Evolutionary conservation across 2,329 filamentous ascomycete species (phyloP).

Genomic region (Tolypocladium tundrense): DNA sequence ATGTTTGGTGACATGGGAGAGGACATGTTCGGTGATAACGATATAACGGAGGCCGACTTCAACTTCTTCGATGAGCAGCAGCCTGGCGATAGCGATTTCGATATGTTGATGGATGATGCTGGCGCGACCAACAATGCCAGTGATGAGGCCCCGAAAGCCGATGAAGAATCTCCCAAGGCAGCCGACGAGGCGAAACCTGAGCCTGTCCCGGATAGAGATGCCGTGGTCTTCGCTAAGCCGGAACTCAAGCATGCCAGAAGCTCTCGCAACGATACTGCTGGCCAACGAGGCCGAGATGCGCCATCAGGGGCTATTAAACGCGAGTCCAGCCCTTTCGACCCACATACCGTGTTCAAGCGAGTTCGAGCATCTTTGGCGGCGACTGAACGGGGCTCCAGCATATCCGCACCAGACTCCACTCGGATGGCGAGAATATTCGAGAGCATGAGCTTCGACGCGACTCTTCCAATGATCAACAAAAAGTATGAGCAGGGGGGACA

Average conservation of each 20-base stretch:
- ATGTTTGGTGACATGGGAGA: slow-evolving; percentile 60
- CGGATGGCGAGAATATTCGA: slow-evolving; percentile 40
- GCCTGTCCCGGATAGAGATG: slow-evolving; percentile 12
- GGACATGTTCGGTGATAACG: slow-evolving; percentile 62
- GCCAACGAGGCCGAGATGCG: slow-evolving; percentile 19
- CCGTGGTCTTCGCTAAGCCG: slow-evolving; percentile 44
- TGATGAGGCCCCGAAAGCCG: slow-evolving; percentile 5
- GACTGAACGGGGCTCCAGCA: slow-evolving; percentile 10
- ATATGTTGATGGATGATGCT: slow-evolving; percentile 18
- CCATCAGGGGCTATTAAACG: slow-evolving; percentile 31
- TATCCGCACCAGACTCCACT: slow-evolving; percentile 9
- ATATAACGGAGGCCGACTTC: slow-evolving; percentile 75
- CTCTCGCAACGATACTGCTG: slow-evolving; percentile 32
- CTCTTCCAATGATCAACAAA: slow-evolving; percentile 42
- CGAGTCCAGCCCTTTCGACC: slow-evolving; percentile 46
- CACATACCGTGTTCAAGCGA: slow-evolving; percentile 48
- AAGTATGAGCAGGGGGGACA: slow-evolving; percentile 49
- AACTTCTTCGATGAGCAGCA: slow-evolving; percentile 67
- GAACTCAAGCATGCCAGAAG: slow-evolving; percentile 49
- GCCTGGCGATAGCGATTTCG: slow-evolving; percentile 30
- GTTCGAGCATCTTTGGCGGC: slow-evolving; percentile 36
- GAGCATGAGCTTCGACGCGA: slow-evolving; percentile 42
- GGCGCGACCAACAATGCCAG: slow-evolving; percentile 6
- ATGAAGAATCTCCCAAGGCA: slow-evolving; percentile 7
- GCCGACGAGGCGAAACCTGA: slow-evolving; percentile 7